Conservation (phyloP, 768 basidiomycete genomes). For the Naematelia aurantialba region DNA sequence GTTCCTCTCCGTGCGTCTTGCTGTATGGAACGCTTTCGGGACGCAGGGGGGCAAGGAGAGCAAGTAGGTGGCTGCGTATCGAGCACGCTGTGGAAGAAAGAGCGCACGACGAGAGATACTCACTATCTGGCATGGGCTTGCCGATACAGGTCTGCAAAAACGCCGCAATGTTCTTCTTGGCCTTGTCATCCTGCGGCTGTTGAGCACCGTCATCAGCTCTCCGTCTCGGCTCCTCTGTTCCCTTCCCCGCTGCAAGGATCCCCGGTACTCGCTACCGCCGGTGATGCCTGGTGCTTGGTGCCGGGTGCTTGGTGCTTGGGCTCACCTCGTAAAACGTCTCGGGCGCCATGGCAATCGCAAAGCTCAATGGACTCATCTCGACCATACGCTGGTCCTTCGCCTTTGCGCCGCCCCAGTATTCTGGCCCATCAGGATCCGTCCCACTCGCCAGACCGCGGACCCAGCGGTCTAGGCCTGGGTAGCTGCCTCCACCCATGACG, state of each 20-base stretch:
- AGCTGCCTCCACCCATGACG: constrained; percentile 62
- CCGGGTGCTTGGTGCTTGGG: too few species aligned
- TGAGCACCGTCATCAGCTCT: constrained; percentile 1
- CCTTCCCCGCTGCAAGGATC: too few species aligned
- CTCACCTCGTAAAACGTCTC: constrained; percentile 57
- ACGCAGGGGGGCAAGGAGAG: too few species aligned
- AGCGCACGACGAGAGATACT: too few species aligned
- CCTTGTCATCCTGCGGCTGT: constrained; percentile 52
- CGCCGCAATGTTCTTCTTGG: constrained; percentile 59
- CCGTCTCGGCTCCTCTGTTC: not conserved
- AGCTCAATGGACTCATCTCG: constrained; percentile 73
- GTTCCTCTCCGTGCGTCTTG: too few species aligned
- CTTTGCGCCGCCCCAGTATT: constrained; percentile 73
- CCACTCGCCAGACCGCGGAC: constrained; percentile 64
- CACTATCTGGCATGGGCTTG: constrained; percentile 73
- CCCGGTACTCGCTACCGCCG: too few species aligned
- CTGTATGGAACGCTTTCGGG: too few species aligned
- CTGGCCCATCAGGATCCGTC: constrained; percentile 62
- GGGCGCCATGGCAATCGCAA: constrained; percentile 63
- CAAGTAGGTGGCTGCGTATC: too few species aligned
- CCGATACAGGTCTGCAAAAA: constrained; percentile 76
- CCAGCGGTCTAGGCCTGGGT: constrained; percentile 63
- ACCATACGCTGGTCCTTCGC: constrained; percentile 79
- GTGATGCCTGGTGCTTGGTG: too few species aligned
- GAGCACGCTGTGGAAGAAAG: too few species aligned